Base-by-base conservation (phyloP, 2,329 filamentous ascomycete genomes). In the Aureobasidium leucospermi region DNA sequence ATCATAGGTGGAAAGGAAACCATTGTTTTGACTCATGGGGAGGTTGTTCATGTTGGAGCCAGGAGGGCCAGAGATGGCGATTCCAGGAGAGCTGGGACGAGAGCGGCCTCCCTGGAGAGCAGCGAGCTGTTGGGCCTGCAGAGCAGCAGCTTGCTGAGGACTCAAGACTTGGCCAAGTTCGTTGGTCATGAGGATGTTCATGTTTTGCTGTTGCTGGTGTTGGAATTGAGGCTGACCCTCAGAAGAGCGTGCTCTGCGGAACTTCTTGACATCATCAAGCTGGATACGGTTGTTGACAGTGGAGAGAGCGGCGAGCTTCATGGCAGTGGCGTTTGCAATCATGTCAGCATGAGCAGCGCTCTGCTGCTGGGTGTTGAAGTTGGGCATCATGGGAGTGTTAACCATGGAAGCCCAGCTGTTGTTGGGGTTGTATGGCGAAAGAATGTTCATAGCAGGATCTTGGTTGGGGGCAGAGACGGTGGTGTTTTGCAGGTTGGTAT, bases 391-490 rank as follows among this genome's bases (percentile, higher is more conserved):
- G 2, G 94, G 94, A 2, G 94, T 99, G 76, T 96, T 97, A 64
- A 95, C 87, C 89, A 96, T 96, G 8, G 94, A 97, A 28, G 94
- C 94, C 94, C 94, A 99, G 78, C 94, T 97, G 60, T 90, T 90
- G 71, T 90, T 90, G 56, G 87, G 83, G 38, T 87, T 80, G 69
- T 85, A 93, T 0, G 94, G 94, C 16, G 94, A 97, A 61, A 99
- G 79, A 63, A 96, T 76, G 3, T 92, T 90, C 60, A 93, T 90
- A n/a, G 77, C 71, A 10, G 75, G 76, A 31, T 62, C 63, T 65
- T 84, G 85, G 52, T 95, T 89, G 23, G 83, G 83, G 1, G 88
- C 84, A 63, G 82, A 88, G 38, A 96, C 80, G 0, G 89, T 94
- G 11, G 91, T 96, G 66, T 76, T 96, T 74, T 96, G 92, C 55